phyloP scores from a whole-genome alignment of 1,284 basidiomycete genomes.

The Ceratobasidium sp. region DNA sequence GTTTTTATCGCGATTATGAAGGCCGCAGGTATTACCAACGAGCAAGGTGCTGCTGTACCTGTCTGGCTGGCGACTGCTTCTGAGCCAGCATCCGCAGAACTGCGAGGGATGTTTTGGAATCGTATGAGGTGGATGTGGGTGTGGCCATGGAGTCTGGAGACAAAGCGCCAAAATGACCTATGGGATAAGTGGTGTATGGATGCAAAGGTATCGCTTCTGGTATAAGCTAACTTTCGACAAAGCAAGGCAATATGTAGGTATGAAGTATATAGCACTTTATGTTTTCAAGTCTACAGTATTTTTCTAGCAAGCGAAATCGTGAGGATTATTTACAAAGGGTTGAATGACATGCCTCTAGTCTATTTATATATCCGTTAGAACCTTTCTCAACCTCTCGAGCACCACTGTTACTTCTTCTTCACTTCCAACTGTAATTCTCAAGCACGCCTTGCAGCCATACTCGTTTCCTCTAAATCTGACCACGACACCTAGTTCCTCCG shows the following conservation, averaged over 20 bases:
- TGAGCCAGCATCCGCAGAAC: slow-evolving; percentile 16
- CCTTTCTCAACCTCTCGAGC: slow-evolving; percentile 49
- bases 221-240: neutral
- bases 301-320: no score
- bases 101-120: slow-evolving; percentile 40
- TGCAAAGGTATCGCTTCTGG: neutral
- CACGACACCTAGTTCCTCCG: slow-evolving; percentile 86
- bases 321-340: no score
- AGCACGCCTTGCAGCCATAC: slow-evolving; percentile 83
- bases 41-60: slow-evolving; percentile 37
- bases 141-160: slow-evolving; percentile 12
- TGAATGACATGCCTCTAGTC: neutral
- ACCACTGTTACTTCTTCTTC: slow-evolving; percentile 76
- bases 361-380: slow-evolving; percentile 44
- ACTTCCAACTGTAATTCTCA: slow-evolving; percentile 92
- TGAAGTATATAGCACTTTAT: no score
- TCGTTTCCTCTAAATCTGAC: slow-evolving; percentile 91
- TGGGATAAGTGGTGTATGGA: slow-evolving; percentile 24
- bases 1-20: neutral
- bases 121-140: slow-evolving; percentile 39
- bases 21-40: slow-evolving; percentile 33
- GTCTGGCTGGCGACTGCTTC: slow-evolving; percentile 26
- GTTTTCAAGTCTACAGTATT: no score
- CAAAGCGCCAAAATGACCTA: slow-evolving; percentile 7
- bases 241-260: no score